A percentile compares a stretch with the other conserved stretches of the same genome.
phyloP scores from a whole-genome alignment of 2,329 filamentous ascomycete genomes.

The Aspergillus alliaceus region DNA sequence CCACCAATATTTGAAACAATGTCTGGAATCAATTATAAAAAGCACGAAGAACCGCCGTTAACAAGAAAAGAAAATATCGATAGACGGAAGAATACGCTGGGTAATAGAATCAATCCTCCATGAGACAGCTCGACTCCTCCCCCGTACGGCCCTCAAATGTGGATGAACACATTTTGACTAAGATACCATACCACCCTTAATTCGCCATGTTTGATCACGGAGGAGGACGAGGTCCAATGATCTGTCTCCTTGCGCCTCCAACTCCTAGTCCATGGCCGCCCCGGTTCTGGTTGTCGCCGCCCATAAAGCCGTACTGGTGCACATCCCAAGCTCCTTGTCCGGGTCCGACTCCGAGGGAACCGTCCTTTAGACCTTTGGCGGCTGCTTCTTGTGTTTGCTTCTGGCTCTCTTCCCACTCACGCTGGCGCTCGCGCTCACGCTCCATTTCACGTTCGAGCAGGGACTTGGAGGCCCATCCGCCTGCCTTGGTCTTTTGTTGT shows the following conservation, averaged over 20 bases:
- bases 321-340: conserved; percentile 58
- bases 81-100: neutral
- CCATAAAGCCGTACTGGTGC: conserved; percentile 64
- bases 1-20: neutral
- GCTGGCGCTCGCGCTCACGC: conserved; percentile 62
- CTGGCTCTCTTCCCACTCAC: conserved; percentile 65
- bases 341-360: conserved; percentile 49
- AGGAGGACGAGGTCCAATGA: conserved; percentile 60
- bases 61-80: neutral
- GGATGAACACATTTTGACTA: too few relatives aligned
- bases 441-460: conserved; percentile 68
- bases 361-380: conserved; percentile 38
- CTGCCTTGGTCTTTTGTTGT: conserved; percentile 59
- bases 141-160: too few relatives aligned
- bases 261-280: conserved; percentile 52
- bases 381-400: conserved; percentile 50
- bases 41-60: neutral
- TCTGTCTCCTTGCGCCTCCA: conserved; percentile 59
- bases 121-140: too few relatives aligned
- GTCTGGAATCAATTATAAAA: neutral
- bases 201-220: conserved; percentile 22
- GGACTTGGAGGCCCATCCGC: conserved; percentile 62
- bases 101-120: too few relatives aligned
- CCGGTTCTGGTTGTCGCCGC: conserved; percentile 62
- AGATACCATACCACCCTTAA: neutral